Base-by-base conservation (phyloP, 352 stramenopile genomes). In the Globisporangium radiosum region DNA sequence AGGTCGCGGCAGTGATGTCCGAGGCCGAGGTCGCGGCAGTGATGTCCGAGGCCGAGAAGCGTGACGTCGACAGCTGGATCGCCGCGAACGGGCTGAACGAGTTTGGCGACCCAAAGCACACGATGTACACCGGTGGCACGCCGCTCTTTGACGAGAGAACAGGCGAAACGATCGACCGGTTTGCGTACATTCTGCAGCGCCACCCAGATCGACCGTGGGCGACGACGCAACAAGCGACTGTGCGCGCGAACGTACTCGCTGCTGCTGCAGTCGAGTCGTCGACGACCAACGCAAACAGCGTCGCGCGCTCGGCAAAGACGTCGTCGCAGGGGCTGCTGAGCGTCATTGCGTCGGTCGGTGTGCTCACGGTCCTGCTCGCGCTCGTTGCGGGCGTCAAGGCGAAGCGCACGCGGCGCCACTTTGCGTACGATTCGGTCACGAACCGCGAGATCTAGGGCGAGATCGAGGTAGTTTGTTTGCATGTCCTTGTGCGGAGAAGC, bases 71-170 rank as follows among this genome's bases (percentile, higher is more conserved):
- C 44, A 52, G 37, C 43, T 63, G 58, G 58, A 63, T 63, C 51
- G 43, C 42, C 7, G 43, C 36, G 43, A 52, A 54, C 36, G 51
- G 56, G 15, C 15, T 53, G 43, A 63, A 63, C 17, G 15, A 57
- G 43, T 63, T 38, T 13, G 58, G 58, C 3, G 58, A 63, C 51
- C 33, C 58, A 43, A 63, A 63, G 43, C 15, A 50, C 45, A 50
- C n/a, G 15, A 71, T 72, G 47, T 94, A 94, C 69, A 73, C 70
- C 2, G 85, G 83, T 5, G 85, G 85, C 39, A 92, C 83, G n/a
- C 85, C 85, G 56, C 64, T 94, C 15, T 92, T 92, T 57, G 61
- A 91, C 54, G 81, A 92, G 67, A 68, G 39, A n/a, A 90, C 77
- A 19, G 85, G 83, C 50, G 56, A 59, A 39, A 65, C 43, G 19